phyloP scores from a whole-genome alignment of 106 monocot species.

The Platanthera zijinensis region DNA sequence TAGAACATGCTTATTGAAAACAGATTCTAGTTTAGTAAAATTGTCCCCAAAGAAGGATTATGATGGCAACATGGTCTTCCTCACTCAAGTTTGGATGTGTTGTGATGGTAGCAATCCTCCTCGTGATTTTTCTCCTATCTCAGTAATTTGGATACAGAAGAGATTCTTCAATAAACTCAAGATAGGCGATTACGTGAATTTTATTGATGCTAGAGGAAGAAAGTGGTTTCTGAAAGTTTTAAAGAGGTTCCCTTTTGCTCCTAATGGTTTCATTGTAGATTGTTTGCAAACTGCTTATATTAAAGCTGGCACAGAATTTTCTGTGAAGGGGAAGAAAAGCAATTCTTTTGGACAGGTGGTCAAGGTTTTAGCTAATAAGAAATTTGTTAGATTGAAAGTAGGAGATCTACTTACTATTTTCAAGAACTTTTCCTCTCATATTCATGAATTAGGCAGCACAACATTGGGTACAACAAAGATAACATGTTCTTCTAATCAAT shows the following conservation, averaged over 20 bases:
- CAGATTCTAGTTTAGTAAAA: conserved; percentile 17
- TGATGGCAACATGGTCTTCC: conserved; percentile 18
- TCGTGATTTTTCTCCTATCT: conserved; percentile 15
- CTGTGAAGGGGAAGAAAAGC: conserved; percentile 18
- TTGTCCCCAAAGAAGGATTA: conserved; percentile 27
- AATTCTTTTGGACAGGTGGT: conserved; percentile 15
- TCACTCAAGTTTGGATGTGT: conserved; percentile 33
- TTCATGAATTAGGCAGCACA: neutral
- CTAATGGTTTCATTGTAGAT: conserved; percentile 30
- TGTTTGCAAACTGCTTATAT: conserved; percentile 29
- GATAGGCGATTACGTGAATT: conserved; percentile 15
- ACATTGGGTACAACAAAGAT: conserved; percentile 10
- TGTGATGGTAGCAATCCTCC: conserved; percentile 20
- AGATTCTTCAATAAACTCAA: conserved; percentile 22
- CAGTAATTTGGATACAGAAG: conserved; percentile 24
- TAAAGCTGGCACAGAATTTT: conserved; percentile 24
- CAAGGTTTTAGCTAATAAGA: conserved; percentile 19
- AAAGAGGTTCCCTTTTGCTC: conserved; percentile 9
- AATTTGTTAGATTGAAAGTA: conserved; percentile 23
- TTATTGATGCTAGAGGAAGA: conserved; percentile 33
- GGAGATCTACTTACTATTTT: conserved; percentile 37
- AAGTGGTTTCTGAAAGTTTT: conserved; percentile 20
- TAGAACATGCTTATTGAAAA: conserved; percentile 21
- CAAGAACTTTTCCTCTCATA: conserved; percentile 3
- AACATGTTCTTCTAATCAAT: conserved; percentile 26